Percentiles rank a stretch among this genome's conserved stretches.
These are phyloP conservation scores for Desmodesmus armatus DNA, from an alignment of 139 green algal genomes.

Conservation along the genomic window DNA sequence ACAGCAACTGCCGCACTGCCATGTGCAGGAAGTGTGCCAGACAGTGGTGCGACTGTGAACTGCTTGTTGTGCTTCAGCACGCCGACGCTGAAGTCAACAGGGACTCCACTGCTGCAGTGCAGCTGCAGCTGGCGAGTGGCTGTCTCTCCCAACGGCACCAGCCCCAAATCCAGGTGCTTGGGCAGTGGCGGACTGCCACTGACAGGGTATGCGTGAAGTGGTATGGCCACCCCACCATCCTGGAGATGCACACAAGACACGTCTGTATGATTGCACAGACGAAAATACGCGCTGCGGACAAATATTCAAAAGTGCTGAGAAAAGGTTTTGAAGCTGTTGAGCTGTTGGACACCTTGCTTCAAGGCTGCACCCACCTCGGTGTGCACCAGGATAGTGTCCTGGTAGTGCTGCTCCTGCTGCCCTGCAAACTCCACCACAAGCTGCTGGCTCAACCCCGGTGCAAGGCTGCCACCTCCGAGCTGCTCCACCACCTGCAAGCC, in stretches of 20 bases:
- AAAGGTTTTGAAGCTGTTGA: too few relatives aligned
- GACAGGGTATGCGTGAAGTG: slow-evolving; percentile 35
- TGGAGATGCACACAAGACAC: not conserved
- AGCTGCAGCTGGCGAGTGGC: slow-evolving; percentile 24
- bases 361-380: slow-evolving; percentile 11
- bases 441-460: slow-evolving; percentile 27
- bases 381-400: slow-evolving; percentile 31
- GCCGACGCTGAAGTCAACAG: slow-evolving; percentile 13
- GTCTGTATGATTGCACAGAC: too few relatives aligned
- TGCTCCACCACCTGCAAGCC: slow-evolving; percentile 25
- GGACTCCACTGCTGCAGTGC: slow-evolving; percentile 13
- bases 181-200: slow-evolving; percentile 5
- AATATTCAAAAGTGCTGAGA: too few relatives aligned
- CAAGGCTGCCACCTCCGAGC: slow-evolving; percentile 8
- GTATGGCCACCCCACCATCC: slow-evolving; percentile 39
- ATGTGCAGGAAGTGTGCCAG: slow-evolving; percentile 16
- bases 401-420: slow-evolving; percentile 13
- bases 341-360: too few relatives aligned
- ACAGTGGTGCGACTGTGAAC: slow-evolving; percentile 22
- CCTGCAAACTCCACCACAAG: slow-evolving; percentile 29
- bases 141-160: slow-evolving; percentile 18
- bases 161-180: slow-evolving; percentile 34
- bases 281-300: too few relatives aligned
- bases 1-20: slow-evolving; percentile 20
- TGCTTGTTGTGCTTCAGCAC: slow-evolving; percentile 15